phyloP scores from a whole-genome alignment of 495 filamentous ascomycete species.

The Hypomontagnella submonticulosa region DNA sequence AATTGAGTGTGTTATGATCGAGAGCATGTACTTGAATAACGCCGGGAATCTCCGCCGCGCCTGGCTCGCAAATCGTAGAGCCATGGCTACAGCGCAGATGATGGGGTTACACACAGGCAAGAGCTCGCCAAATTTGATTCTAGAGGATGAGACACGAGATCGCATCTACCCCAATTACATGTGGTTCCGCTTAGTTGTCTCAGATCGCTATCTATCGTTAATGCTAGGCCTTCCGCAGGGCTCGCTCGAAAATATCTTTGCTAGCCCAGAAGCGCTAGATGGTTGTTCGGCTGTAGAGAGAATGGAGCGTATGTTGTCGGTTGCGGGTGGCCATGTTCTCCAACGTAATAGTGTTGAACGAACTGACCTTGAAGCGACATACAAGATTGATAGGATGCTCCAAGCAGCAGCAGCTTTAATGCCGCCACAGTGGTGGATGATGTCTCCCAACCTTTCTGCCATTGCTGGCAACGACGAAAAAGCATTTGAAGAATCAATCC shows the following conservation, averaged over 20 bases:
- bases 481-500: slow-evolving; percentile 32
- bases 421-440: slow-evolving; percentile 52
- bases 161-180: slow-evolving; percentile 40
- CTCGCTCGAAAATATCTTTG: slow-evolving; percentile 35
- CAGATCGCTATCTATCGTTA: slow-evolving; percentile 50
- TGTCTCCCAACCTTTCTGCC: slow-evolving; percentile 14
- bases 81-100: slow-evolving; percentile 57
- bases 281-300: slow-evolving; percentile 39
- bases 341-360: slow-evolving; percentile 43
- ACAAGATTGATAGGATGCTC: slow-evolving; percentile 47
- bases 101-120: slow-evolving; percentile 55
- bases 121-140: slow-evolving; percentile 7
- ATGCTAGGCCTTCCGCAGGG: slow-evolving; percentile 51
- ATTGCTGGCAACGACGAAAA: slow-evolving; percentile 21
- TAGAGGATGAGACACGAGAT: slow-evolving; percentile 16
- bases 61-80: slow-evolving; percentile 57
- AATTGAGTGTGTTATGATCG: slow-evolving; percentile 63
- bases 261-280: slow-evolving; percentile 32
- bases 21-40: slow-evolving; percentile 59
- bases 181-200: slow-evolving; percentile 49
- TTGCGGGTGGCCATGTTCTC: slow-evolving; percentile 42
- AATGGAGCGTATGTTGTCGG: slow-evolving; percentile 47
- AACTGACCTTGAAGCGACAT: slow-evolving; percentile 33
- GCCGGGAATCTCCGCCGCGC: slow-evolving; percentile 59
- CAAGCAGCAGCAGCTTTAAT: slow-evolving; percentile 46